Base-by-base conservation (phyloP, 192 early-diverging fungal genomes). In the Fimicolochytrium jonesii region DNA sequence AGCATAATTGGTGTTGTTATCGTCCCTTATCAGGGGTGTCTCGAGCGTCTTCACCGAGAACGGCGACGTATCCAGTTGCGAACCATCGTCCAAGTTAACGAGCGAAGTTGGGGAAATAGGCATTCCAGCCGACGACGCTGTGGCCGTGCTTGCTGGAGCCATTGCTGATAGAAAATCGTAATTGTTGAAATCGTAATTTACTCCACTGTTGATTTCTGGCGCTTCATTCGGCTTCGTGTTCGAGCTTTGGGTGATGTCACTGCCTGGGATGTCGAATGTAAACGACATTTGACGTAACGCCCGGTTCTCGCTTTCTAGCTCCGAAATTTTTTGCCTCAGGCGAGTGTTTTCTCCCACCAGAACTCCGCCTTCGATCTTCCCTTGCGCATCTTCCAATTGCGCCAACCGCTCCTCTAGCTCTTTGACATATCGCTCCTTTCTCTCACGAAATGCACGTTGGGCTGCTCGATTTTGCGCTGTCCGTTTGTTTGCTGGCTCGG, bases 401-500 rank as follows among this genome's bases (percentile, higher is more conserved):
- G 22, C 35, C 3, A 76, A 55, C 35, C 63, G 33, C 10, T 69
- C 50, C 43, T 75, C 72, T 22, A 76, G 53, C 30, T 72, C 61
- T 18, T 63, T 64, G 26, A 76, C 61, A 45, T 76, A 78, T 22
- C 64, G 54, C 48, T 76, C 72, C 49, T 77, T 78, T 23, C 77
- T 60, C 51, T 79, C 77, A 2, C 72, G 35, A 46, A 72, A 77
- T 7, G 75, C 75, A 4, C 72, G 41, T 33, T 74, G 74, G 1
- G 75, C 71, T 17, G 71, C 75, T 20, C 77, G 59, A 55, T 79
- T 78, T 49, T 76, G 75, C 2, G 74, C 74, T 1, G 69, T 68
- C 17, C 76, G 55, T 37, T 79, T 75, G 54, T 70, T 71, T 4
- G 74, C 35, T 4, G 77, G 77, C 39, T 64, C 77, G 4, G 69